Evolutionary conservation across 2,329 filamentous ascomycete genomes (phyloP).

Genomic region (Chalaropsis thielavioides): DNA sequence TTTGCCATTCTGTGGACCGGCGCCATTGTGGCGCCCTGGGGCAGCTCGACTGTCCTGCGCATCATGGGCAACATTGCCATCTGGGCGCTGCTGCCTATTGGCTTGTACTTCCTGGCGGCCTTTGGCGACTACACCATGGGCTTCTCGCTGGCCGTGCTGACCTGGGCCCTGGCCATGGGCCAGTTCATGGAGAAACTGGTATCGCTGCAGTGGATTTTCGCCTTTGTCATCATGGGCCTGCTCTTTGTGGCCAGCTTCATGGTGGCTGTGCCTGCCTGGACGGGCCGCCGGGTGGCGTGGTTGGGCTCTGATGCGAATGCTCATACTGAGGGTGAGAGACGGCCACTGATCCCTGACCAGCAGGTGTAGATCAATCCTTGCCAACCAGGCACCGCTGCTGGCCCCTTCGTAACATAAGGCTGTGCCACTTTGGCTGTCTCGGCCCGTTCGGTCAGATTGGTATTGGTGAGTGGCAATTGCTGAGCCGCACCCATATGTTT

Average conservation of each 20-base stretch:
- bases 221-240: slow-evolving; percentile 64
- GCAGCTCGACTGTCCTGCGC: slow-evolving; percentile 50
- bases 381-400: background rate
- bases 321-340: slow-evolving; percentile 40
- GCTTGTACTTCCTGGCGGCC: slow-evolving; percentile 56
- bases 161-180: slow-evolving; percentile 59
- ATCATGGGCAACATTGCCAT: slow-evolving; percentile 79
- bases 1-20: slow-evolving; percentile 82
- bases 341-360: slow-evolving; percentile 43
- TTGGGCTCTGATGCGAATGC: slow-evolving; percentile 10
- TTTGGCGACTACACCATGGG: slow-evolving; percentile 71
- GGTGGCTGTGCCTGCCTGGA: slow-evolving; percentile 49
- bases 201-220: slow-evolving; percentile 85
- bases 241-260: slow-evolving; percentile 55
- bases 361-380: background rate
- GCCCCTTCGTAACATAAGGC: background rate
- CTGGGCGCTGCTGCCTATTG: slow-evolving; percentile 68
- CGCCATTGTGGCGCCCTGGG: slow-evolving; percentile 61
- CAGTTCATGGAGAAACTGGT: slow-evolving; percentile 61
- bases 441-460: background rate
- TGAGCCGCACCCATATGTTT: background rate
- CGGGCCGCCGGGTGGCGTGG: slow-evolving; percentile 40
- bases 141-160: slow-evolving; percentile 59
- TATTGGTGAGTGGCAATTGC: background rate
- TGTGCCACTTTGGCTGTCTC: background rate